Evolutionary conservation across 129 eudicot species (phyloP), one percentile per base, ranked within the genome.

Genomic region (carrot (Daucus carota)): DNA sequence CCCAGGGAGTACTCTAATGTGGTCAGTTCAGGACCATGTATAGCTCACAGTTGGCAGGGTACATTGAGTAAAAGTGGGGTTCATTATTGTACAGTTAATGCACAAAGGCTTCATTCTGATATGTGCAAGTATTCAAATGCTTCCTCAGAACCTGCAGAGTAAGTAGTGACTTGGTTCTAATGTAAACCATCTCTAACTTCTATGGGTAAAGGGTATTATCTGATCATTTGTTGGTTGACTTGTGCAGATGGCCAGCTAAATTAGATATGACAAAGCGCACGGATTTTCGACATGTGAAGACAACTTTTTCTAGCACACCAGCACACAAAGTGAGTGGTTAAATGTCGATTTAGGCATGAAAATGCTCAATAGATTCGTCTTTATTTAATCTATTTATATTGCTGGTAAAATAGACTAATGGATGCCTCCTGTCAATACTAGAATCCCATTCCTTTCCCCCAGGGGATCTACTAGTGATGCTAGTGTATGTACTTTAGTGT

Each of bases 241-340:
- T 85, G 24, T 86, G 82, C 92, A 95, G 99, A 78, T 95, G 99
- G 99, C 99, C 99, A 8, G 75, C 80, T 41, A 95, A 95, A 80
- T 80, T 95, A 74, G 99, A 95, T 82, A 91, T 95, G 88, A 91
- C 93, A 60, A 95, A 95, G 70, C 94, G 99, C 78, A 95, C 99
- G 31, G 99, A 95, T 85, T 85, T 87, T 73, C 85, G 84, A 76
- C 99, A 95, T 80, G 99, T 95, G 54, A 95, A 85, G 80, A 79
- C 99, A 73, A 84, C 99, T 75, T 95, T 95, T 85, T 82, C 92
- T 46, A 88, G 88, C 82, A 87, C 93, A 36, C 96, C 93, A 52
- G 84, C 86, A 34, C 86, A 87, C 81, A 95, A 85, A 81, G 99
- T 93, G 81, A 87, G 97, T 83, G 80, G 7, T 78, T 73, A 59